Evolutionary conservation across 805 yeast genomes (phyloP).

Genomic region (Metschnikowia cubensis): DNA sequence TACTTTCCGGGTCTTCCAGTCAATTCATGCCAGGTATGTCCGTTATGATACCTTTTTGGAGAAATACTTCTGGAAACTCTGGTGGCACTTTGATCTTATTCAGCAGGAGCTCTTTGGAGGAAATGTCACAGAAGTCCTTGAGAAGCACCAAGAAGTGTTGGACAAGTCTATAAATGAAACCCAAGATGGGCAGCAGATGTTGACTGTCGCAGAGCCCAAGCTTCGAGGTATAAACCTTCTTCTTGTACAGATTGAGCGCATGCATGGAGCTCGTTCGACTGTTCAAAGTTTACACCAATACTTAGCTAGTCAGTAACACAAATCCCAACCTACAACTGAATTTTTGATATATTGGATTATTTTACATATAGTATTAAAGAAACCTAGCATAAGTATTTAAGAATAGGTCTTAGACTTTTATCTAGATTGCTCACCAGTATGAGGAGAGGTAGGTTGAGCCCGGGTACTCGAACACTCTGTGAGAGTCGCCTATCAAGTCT

Average conservation of each 20-base stretch:
- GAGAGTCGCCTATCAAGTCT: background rate
- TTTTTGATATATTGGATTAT: background rate
- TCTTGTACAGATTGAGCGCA: background rate
- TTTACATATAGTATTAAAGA: too few species aligned
- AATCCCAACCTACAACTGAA: too few species aligned
- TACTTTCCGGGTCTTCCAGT: background rate
- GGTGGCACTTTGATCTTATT: slow-evolving; percentile 8
- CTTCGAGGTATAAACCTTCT: slow-evolving; percentile 1
- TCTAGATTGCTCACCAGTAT: background rate
- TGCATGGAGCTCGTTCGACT: background rate
- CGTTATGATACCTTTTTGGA: slow-evolving; percentile 3
- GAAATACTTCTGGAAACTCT: slow-evolving; percentile 7
- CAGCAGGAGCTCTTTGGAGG: background rate
- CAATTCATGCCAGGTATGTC: background rate
- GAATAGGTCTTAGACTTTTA: too few species aligned
- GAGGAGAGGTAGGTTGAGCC: background rate
- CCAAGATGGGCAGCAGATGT: background rate
- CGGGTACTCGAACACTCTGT: background rate
- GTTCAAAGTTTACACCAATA: background rate
- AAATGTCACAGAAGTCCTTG: background rate
- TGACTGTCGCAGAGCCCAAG: background rate
- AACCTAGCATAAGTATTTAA: too few species aligned
- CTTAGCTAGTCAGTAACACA: background rate
- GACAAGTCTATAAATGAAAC: background rate
- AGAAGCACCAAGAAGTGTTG: background rate